These are phyloP conservation scores for Colletotrichum sp. DNA, from an alignment of 2,329 filamentous ascomycete species.

Conservation along the genomic window DNA sequence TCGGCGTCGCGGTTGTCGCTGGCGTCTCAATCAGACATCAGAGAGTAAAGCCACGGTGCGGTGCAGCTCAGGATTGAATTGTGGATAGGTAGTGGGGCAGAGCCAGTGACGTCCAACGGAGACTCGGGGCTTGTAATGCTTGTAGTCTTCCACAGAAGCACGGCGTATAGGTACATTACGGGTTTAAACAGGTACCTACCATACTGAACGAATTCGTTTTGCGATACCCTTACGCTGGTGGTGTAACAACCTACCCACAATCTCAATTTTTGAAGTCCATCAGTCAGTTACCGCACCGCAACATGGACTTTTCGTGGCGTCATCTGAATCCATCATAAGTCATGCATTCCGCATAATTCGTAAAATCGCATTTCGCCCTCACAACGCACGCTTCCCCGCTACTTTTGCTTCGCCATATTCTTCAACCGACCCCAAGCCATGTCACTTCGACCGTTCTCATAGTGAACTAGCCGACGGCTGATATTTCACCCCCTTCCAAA, in stretches of 20 bases:
- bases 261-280: background rate
- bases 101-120: background rate
- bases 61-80: background rate
- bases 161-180: background rate
- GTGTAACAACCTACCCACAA: background rate
- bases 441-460: background rate
- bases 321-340: background rate
- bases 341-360: background rate
- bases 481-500: background rate
- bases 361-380: background rate
- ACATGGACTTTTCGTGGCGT: background rate
- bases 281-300: background rate
- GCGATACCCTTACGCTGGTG: background rate
- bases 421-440: background rate
- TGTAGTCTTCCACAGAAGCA: background rate
- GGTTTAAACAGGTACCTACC: background rate
- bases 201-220: background rate
- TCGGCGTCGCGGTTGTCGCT: background rate
- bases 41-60: background rate
- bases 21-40: background rate
- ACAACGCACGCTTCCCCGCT: background rate
- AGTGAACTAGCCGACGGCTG: background rate
- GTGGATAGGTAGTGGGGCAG: slow-evolving; percentile 9
- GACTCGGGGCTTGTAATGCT: background rate
- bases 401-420: background rate